Percentiles rank a stretch among this genome's conserved stretches.
Evolutionary conservation across 192 early-diverging fungal genomes (phyloP).

Genomic region (Coemansia sp.): DNA sequence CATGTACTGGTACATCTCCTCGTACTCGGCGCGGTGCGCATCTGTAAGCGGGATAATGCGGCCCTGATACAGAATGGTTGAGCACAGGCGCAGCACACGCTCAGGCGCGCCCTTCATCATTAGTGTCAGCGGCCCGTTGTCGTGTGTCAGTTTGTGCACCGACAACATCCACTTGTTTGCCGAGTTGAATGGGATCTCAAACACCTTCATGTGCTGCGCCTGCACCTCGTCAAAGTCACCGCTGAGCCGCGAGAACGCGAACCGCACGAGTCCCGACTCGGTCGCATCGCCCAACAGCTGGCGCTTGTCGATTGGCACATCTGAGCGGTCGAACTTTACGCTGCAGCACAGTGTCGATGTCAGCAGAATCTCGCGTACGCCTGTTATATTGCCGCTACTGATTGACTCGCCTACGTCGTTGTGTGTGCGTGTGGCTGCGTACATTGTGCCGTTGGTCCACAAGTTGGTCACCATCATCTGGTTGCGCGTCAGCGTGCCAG

Average conservation of each 20-base stretch:
- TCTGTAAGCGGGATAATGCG: constrained; percentile 64
- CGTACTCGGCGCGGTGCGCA: constrained; percentile 64
- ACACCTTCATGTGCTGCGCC: constrained; percentile 78
- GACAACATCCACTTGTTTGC: constrained; percentile 95
- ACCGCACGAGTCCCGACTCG: constrained; percentile 85
- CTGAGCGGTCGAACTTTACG: constrained; percentile 86
- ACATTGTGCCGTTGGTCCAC: constrained; percentile 77
- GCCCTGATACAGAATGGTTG: constrained; percentile 65
- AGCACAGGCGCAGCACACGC: constrained; percentile 81
- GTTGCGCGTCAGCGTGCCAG: constrained; percentile 94
- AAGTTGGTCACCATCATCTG: constrained; percentile 95
- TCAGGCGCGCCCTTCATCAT: constrained; percentile 97
- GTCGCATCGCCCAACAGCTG: constrained; percentile 91
- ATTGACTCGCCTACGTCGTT: constrained; percentile 54
- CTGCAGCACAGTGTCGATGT: constrained; percentile 83
- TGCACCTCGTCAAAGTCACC: constrained; percentile 71
- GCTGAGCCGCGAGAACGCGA: constrained; percentile 68
- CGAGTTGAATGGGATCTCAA: constrained; percentile 95
- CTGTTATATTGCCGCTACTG: constrained; percentile 57
- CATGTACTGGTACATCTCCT: constrained; percentile 85
- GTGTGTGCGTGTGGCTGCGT: constrained; percentile 56
- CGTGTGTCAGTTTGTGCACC: constrained; percentile 71
- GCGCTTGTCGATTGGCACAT: constrained; percentile 81
- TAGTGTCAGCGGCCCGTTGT: constrained; percentile 59
- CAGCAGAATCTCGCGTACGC: constrained; percentile 74